A percentile compares a stretch with the other conserved stretches of the same genome.
These are phyloP conservation scores for thale cress (Arabidopsis thaliana) DNA, from an alignment of 345 rosid genomes.

Conservation along the genomic window DNA sequence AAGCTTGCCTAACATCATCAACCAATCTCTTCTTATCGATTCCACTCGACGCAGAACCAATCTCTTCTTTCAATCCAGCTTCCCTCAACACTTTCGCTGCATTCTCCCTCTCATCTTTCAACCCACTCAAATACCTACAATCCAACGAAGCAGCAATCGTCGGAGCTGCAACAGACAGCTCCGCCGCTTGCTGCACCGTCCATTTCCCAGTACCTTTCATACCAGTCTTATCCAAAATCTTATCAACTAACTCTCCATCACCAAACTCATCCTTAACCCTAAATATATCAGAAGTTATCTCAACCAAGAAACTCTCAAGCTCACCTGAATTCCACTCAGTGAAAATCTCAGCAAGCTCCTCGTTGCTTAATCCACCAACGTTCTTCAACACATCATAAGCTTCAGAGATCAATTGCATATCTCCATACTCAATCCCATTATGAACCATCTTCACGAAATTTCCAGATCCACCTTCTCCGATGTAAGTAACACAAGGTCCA, in stretches of 20 bases:
- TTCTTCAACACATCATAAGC: conserved; percentile 95
- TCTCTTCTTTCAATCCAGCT: conserved; percentile 85
- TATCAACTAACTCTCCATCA: conserved; percentile 83
- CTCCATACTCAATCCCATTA: conserved; percentile 99
- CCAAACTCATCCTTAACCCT: conserved; percentile 74
- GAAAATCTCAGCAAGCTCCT: conserved; percentile 75
- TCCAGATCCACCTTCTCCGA: conserved; percentile 97
- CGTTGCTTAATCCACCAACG: conserved; percentile 75
- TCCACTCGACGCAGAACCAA: conserved; percentile 49
- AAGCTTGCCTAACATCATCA: conserved; percentile 95
- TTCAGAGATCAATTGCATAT: conserved; percentile 93
- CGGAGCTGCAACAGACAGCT: conserved; percentile 97
- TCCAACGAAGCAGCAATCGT: conserved; percentile 95
- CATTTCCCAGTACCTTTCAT: conserved; percentile 99
- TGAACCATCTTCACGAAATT: conserved; percentile 98
- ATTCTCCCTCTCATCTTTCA: conserved; percentile 85
- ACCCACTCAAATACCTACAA: conserved; percentile 87
- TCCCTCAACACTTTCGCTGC: conserved; percentile 66
- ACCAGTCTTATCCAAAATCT: conserved; percentile 95
- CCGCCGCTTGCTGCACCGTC: conserved; percentile 99
- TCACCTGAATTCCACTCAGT: conserved; percentile 84
- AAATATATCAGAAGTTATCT: conserved; percentile 86
- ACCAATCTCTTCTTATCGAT: conserved; percentile 85
- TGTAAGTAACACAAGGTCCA: conserved; percentile 96
- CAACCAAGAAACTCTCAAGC: conserved; percentile 89